Percentiles rank a stretch among this genome's conserved stretches.
Evolutionary conservation across 2,329 filamentous ascomycete genomes (phyloP).

Genomic region (Phaeosphaeria sp.): DNA sequence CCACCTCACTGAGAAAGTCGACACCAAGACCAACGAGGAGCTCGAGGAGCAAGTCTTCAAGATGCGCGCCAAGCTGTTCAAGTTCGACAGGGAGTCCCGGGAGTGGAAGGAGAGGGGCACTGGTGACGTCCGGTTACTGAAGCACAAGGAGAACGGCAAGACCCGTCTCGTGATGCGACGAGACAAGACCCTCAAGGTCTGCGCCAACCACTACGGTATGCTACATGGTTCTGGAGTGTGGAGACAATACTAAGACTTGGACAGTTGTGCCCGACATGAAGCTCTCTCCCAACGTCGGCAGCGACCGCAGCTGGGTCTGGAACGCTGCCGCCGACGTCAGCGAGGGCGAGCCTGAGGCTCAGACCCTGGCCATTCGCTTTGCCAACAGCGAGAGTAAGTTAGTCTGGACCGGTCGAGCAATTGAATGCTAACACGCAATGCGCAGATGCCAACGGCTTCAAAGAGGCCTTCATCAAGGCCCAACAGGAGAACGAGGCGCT

Average conservation of each 20-base stretch:
- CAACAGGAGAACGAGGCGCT: constrained; percentile 94
- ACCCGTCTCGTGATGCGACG: constrained; percentile 97
- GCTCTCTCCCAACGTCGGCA: constrained; percentile 95
- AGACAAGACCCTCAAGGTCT: constrained; percentile 99
- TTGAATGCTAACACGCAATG: constrained; percentile 34
- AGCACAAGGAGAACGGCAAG: constrained; percentile 99
- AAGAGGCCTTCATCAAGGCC: constrained; percentile 95
- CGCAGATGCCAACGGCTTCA: constrained; percentile 93
- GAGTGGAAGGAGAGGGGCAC: constrained; percentile 99
- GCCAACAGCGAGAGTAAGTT: constrained; percentile 90
- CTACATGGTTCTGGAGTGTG: constrained; percentile 11
- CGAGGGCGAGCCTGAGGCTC: constrained; percentile 95
- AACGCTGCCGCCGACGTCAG: constrained; percentile 97
- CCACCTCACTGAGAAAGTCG: constrained; percentile 94
- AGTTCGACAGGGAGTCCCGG: constrained; percentile 87
- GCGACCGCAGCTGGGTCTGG: constrained; percentile 99
- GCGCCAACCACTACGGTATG: constrained; percentile 99
- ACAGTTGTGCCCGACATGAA: constrained; percentile 98
- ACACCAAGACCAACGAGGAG: constrained; percentile 98
- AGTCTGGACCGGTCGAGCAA: constrained; percentile 47
- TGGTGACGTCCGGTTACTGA: constrained; percentile 92
- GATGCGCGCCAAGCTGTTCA: constrained; percentile 99
- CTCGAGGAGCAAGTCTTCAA: constrained; percentile 97
- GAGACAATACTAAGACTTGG: constrained; percentile 22
- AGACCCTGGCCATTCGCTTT: constrained; percentile 95